Evolutionary conservation across 176 grass and related monocot genomes (phyloP).

Genomic region (Eragrostis curvula): DNA sequence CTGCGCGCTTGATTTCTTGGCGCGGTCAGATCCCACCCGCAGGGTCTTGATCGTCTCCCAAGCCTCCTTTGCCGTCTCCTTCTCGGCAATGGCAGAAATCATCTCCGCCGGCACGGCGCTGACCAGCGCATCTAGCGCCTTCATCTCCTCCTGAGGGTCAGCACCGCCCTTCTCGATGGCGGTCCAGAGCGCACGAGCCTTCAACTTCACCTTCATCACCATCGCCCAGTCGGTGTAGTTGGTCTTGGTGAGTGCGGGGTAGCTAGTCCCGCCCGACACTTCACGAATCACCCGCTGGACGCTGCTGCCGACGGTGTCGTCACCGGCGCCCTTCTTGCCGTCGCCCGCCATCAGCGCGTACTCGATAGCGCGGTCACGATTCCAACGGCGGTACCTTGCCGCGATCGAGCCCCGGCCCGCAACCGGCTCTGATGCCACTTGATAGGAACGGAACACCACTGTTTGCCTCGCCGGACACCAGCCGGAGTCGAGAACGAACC

Average conservation of each 20-base stretch:
- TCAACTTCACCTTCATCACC: background rate
- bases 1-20: background rate
- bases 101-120: background rate
- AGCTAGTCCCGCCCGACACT: no score
- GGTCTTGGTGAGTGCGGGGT: constrained; percentile 4
- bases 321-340: no score
- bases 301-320: no score
- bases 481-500: no score
- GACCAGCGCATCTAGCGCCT: background rate
- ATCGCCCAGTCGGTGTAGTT: background rate
- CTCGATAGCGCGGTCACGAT: no score
- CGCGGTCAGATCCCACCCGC: background rate
- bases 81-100: background rate
- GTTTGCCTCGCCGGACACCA: no score
- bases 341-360: no score
- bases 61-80: background rate
- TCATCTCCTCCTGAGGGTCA: background rate
- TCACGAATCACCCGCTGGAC: no score
- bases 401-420: no score
- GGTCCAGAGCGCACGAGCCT: background rate
- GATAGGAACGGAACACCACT: no score
- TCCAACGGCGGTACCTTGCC: no score
- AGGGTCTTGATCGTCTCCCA: background rate
- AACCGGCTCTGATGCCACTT: no score
- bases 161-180: background rate